These are phyloP conservation scores for Hypoxylon sp. DNA, from an alignment of 2,329 filamentous ascomycete species.

Conservation along the genomic window DNA sequence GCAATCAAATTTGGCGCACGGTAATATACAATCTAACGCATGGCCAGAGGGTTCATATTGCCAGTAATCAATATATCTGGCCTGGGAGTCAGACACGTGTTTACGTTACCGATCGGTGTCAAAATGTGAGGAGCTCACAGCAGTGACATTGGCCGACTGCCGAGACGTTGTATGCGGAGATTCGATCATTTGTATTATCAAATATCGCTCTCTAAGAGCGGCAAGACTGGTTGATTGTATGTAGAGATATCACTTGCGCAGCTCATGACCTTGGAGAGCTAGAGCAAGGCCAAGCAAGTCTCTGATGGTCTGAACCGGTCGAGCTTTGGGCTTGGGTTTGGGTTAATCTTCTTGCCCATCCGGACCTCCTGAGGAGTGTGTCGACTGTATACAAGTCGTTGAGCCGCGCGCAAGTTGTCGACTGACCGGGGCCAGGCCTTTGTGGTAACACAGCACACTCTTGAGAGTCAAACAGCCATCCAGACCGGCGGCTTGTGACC, in stretches of 20 bases:
- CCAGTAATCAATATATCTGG: not conserved
- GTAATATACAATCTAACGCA: too few relatives aligned
- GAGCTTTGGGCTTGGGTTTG: not conserved
- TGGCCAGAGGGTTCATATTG: not conserved
- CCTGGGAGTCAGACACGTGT: not conserved
- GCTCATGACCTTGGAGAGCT: not conserved
- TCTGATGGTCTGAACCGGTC: not conserved
- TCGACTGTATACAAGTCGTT: too few relatives aligned
- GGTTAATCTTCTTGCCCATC: too few relatives aligned
- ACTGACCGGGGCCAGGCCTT: not conserved
- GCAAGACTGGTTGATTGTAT: too few relatives aligned
- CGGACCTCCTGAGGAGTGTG: too few relatives aligned
- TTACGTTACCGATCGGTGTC: not conserved
- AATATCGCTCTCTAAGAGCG: not conserved
- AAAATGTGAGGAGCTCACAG: not conserved
- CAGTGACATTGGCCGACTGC: not conserved
- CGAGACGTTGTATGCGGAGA: slow-evolving; percentile 1
- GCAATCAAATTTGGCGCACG: too few relatives aligned
- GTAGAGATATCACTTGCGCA: not conserved
- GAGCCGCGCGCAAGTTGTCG: not conserved
- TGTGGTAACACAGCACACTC: not conserved
- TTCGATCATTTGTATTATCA: not conserved
- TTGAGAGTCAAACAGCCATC: too few relatives aligned
- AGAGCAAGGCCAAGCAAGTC: too few relatives aligned
- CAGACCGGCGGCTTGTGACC: slow-evolving; percentile 7